Conservation (phyloP, 768 basidiomycete species). For the Kwoniella europaea region DNA sequence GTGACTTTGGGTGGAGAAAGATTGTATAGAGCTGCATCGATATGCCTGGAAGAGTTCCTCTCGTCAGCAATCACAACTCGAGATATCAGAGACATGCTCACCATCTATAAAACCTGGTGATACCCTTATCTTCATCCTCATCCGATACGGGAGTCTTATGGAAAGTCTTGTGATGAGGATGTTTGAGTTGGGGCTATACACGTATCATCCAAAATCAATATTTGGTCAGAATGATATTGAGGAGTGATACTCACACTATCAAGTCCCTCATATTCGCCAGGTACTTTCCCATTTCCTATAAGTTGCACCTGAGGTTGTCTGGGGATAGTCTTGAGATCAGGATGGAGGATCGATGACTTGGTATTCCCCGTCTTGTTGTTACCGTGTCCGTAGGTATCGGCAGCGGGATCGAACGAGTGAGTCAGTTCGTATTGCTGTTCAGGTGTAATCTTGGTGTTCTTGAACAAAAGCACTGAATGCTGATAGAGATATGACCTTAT, state of each 20-base stretch:
- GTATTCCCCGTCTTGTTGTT: conserved; percentile 81
- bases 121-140: conserved; percentile 76
- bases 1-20: conserved; percentile 72
- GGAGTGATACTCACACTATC: conserved; percentile 60
- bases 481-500: conserved; percentile 46
- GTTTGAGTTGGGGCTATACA: conserved; percentile 72
- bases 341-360: conserved; percentile 80
- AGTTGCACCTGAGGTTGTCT: conserved; percentile 87
- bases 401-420: conserved; percentile 77
- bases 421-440: conserved; percentile 85
- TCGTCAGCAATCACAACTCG: not conserved
- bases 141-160: conserved; percentile 77
- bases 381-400: conserved; percentile 78
- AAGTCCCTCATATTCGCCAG: conserved; percentile 75
- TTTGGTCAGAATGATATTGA: not conserved
- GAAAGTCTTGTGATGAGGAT: conserved; percentile 83
- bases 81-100: conserved; percentile 21
- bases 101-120: conserved; percentile 89
- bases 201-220: not conserved
- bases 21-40: conserved; percentile 68
- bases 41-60: conserved; percentile 62
- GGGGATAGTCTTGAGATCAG: conserved; percentile 88
- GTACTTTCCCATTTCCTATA: conserved; percentile 83
- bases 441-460: conserved; percentile 70
- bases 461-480: conserved; percentile 77